Evolutionary conservation across 2,329 filamentous ascomycete species (phyloP).

Genomic region (Phoma sp.): DNA sequence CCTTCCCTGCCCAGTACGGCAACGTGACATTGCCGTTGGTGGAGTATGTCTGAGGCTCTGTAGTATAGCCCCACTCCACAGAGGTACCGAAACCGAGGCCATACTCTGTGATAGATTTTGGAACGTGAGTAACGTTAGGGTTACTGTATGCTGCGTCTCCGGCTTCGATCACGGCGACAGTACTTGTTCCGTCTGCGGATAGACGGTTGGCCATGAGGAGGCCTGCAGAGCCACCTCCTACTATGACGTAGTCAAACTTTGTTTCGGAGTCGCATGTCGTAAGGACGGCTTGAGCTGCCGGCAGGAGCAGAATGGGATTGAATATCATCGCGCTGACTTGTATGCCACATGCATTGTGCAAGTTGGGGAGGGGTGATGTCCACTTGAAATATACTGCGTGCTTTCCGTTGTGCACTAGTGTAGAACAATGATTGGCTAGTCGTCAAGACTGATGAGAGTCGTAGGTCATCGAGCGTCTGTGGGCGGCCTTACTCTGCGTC

Average conservation of each 20-base stretch:
- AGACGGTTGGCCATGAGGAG: constrained; percentile 40
- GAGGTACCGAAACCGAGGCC: constrained; percentile 30
- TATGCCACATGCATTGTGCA: too few relatives aligned
- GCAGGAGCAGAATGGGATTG: neutral
- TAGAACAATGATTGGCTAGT: constrained; percentile 2
- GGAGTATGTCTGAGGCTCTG: constrained; percentile 47
- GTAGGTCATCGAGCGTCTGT: neutral
- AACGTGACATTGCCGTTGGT: constrained; percentile 27
- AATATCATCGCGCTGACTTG: neutral
- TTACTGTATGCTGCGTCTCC: constrained; percentile 40
- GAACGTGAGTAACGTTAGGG: constrained; percentile 36
- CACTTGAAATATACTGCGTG: too few relatives aligned
- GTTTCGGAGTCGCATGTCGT: constrained; percentile 17
- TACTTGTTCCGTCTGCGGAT: constrained; percentile 26
- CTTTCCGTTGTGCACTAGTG: neutral
- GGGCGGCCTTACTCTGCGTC: neutral
- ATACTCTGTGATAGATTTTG: constrained; percentile 27
- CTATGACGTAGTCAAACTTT: constrained; percentile 42
- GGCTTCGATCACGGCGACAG: constrained; percentile 44
- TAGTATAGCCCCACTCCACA: constrained; percentile 52
- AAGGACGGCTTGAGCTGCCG: constrained; percentile 8
- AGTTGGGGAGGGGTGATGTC: too few relatives aligned
- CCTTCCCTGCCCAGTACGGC: constrained; percentile 50
- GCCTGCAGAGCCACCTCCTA: constrained; percentile 44
- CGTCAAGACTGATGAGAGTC: neutral